A percentile compares a stretch with the other conserved stretches of the same genome.
These are phyloP conservation scores for Cordyceps cateniannulata DNA, from an alignment of 2,329 filamentous ascomycete species.

Conservation along the genomic window DNA sequence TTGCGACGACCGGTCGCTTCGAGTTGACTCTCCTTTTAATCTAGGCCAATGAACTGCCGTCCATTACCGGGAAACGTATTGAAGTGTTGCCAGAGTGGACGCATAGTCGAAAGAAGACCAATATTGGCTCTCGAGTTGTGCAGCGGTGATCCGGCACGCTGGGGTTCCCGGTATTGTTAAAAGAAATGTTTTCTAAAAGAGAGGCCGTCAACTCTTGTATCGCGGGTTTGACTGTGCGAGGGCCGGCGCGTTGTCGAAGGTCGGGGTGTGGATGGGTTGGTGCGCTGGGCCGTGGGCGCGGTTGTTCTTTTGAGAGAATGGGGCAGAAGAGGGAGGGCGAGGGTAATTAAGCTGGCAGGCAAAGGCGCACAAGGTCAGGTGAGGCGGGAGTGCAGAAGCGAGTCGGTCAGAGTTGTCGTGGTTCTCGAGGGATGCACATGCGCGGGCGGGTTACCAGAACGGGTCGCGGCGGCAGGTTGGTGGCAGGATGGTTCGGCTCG, in stretches of 20 bases:
- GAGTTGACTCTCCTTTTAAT: neutral
- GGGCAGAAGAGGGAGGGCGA: neutral
- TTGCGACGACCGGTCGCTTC: neutral
- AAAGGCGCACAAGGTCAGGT: neutral
- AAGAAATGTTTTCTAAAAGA: neutral
- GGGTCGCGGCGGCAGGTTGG: neutral
- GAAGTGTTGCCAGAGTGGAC: slow-evolving; percentile 14
- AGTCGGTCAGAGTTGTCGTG: slow-evolving; percentile 6
- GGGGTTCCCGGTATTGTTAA: neutral
- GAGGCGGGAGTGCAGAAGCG: neutral
- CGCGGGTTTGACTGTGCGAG: neutral
- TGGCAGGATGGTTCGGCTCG: slow-evolving; percentile 2
- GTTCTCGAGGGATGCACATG: slow-evolving; percentile 4
- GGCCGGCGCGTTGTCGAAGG: neutral
- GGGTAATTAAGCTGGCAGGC: neutral
- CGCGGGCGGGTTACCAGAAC: neutral
- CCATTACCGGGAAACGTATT: slow-evolving; percentile 16
- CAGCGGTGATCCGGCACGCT: neutral
- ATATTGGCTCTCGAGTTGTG: neutral
- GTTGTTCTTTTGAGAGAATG: neutral
- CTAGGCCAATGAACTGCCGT: slow-evolving; percentile 14
- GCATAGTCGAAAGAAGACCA: slow-evolving; percentile 14
- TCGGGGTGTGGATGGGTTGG: neutral
- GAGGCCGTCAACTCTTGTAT: neutral
- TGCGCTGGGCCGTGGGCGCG: neutral